Percentiles rank a stretch among this genome's conserved stretches.
Conservation (phyloP, 768 basidiomycete species). For the Mycena floridula region DNA sequence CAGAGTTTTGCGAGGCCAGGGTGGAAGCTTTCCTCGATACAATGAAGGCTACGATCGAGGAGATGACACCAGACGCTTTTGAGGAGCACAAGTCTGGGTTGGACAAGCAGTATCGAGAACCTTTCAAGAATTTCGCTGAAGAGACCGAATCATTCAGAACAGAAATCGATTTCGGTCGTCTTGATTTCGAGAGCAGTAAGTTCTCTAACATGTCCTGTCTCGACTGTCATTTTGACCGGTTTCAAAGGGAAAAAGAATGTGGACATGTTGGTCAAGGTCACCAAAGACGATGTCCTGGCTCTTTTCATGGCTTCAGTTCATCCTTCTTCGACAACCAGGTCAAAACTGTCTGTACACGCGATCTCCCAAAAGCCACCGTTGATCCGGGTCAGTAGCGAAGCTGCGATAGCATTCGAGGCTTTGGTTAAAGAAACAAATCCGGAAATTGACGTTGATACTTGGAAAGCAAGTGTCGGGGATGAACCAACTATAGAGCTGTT, state of each 20-base stretch:
- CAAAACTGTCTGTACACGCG: constrained; percentile 83
- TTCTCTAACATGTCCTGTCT: constrained; percentile 10
- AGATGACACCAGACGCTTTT: constrained; percentile 71
- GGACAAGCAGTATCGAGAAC: constrained; percentile 78
- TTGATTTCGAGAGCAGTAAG: constrained; percentile 84
- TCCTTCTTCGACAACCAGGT: constrained; percentile 58
- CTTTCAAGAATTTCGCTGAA: constrained; percentile 81
- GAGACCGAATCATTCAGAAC: constrained; percentile 66
- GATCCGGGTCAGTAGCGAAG: constrained; percentile 56
- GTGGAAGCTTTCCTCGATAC: constrained; percentile 82
- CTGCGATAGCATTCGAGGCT: constrained; percentile 55
- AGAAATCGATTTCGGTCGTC: constrained; percentile 72
- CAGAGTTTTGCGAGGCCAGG: constrained; percentile 77
- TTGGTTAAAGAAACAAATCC: constrained; percentile 42
- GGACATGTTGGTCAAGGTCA: constrained; percentile 51
- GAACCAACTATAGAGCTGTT: constrained; percentile 58
- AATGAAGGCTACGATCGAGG: constrained; percentile 62
- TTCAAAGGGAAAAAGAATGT: constrained; percentile 66
- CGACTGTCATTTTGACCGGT: constrained; percentile 5
- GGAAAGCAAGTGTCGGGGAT: constrained; percentile 47
- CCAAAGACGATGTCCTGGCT: constrained; percentile 66
- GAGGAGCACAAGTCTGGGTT: constrained; percentile 71
- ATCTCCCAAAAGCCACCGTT: constrained; percentile 59
- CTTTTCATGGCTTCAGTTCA: constrained; percentile 69
- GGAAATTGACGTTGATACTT: constrained; percentile 40